A percentile compares a stretch with the other conserved stretches of the same genome.
Evolutionary conservation across 164 flowering plant genomes (phyloP).

Genomic region (Vitis labrusca): DNA sequence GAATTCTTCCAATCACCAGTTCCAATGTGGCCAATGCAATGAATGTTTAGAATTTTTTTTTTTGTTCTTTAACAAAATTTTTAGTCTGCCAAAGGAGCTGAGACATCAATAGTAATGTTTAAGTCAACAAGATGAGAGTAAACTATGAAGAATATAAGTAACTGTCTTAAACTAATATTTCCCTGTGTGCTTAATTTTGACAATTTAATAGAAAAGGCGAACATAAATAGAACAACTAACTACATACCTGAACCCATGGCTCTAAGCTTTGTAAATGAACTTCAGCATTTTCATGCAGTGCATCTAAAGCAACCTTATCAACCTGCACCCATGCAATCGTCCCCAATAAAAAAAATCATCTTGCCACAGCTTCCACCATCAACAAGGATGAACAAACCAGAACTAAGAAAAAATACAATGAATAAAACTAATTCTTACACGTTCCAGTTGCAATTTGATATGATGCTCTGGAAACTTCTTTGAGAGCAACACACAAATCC

Average conservation of each 20-base stretch:
- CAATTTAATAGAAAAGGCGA: background rate
- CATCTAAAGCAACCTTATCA: slow-evolving; percentile 80
- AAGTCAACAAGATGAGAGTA: too few relatives aligned
- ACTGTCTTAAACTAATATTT: too few relatives aligned
- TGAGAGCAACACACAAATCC: slow-evolving; percentile 64
- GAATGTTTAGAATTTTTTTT: too few relatives aligned
- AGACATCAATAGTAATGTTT: too few relatives aligned
- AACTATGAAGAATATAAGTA: too few relatives aligned
- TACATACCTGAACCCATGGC: slow-evolving; percentile 85
- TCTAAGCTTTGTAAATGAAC: slow-evolving; percentile 82
- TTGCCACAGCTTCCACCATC: background rate
- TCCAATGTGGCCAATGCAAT: too few relatives aligned
- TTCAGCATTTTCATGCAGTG: slow-evolving; percentile 76
- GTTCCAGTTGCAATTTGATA: slow-evolving; percentile 83
- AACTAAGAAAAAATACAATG: background rate
- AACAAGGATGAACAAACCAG: background rate
- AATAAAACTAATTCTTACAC: slow-evolving; percentile 44
- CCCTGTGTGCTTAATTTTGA: background rate
- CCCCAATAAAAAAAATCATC: background rate
- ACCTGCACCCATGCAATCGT: slow-evolving; percentile 44
- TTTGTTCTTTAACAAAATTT: too few relatives aligned
- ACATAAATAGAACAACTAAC: background rate
- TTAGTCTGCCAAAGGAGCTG: too few relatives aligned
- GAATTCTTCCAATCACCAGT: too few relatives aligned
- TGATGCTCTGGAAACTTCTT: slow-evolving; percentile 95